phyloP scores from a whole-genome alignment of 23 red algal species.

The Gracilaria domingensis region DNA sequence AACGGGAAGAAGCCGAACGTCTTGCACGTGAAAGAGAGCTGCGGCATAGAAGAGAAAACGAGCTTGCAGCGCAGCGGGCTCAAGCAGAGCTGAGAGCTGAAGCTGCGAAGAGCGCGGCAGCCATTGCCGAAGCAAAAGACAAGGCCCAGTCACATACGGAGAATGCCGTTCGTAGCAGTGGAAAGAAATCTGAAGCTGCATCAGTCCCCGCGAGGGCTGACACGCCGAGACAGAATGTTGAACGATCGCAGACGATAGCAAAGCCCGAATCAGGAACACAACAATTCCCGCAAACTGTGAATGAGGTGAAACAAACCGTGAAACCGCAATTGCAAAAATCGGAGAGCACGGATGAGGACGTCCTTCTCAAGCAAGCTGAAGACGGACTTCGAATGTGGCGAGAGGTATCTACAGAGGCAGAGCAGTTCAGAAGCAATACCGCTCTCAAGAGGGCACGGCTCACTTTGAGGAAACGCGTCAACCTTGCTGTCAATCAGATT shows the following conservation, averaged over 20 bases:
- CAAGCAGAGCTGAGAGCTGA: background rate
- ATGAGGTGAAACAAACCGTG: background rate
- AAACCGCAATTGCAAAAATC: background rate
- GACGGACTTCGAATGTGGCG: slow-evolving; percentile 28
- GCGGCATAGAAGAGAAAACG: background rate
- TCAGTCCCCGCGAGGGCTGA: background rate
- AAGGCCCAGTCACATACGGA: background rate
- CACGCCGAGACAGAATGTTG: background rate
- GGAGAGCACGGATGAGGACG: background rate
- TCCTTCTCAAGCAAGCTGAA: slow-evolving; percentile 13
- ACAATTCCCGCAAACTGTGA: background rate
- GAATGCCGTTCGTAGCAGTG: background rate
- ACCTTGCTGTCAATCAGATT: slow-evolving; percentile 86
- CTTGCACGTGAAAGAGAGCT: background rate
- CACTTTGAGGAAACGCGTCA: slow-evolving; percentile 78
- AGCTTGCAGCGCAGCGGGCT: background rate
- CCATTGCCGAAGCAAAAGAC: slow-evolving; percentile 8
- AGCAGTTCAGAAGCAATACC: slow-evolving; percentile 36
- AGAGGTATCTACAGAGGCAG: slow-evolving; percentile 32
- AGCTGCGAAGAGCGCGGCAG: background rate
- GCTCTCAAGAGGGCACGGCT: slow-evolving; percentile 59
- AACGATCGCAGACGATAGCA: background rate
- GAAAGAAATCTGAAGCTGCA: background rate
- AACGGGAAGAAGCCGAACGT: background rate
- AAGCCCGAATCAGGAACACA: background rate